Conservation (phyloP, 2,329 filamentous ascomycete species). For the Colletotrichum sp. region DNA sequence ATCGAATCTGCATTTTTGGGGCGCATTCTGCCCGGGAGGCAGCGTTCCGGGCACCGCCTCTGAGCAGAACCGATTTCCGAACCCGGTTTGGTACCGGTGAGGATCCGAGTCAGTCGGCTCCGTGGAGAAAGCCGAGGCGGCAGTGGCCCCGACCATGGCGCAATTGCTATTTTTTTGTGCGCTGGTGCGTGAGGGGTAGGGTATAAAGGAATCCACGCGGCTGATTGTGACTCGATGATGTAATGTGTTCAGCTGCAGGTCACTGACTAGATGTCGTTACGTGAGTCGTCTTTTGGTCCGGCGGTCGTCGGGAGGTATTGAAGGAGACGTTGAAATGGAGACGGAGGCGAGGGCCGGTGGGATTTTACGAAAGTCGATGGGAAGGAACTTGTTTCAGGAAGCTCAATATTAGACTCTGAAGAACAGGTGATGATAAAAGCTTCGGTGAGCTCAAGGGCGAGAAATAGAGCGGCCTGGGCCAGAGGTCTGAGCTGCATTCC, state of each 20-base stretch:
- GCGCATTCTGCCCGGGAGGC: conserved; percentile 48
- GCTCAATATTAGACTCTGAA: neutral
- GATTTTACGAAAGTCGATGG: neutral
- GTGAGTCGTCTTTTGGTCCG: neutral
- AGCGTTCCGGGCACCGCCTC: conserved; percentile 49
- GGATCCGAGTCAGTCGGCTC: conserved; percentile 36
- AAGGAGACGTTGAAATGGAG: neutral
- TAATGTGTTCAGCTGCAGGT: neutral
- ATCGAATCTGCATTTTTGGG: conserved; percentile 44
- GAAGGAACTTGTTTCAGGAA: neutral
- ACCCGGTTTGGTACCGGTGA: conserved; percentile 61
- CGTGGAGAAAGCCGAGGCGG: conserved; percentile 24
- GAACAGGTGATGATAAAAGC: neutral
- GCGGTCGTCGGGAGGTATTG: neutral
- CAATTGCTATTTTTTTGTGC: neutral
- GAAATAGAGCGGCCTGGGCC: neutral
- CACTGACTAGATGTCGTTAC: neutral
- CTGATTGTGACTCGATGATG: neutral
- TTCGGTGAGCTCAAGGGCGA: neutral
- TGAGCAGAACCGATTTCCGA: conserved; percentile 55
- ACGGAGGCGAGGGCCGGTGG: neutral
- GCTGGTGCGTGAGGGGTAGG: neutral
- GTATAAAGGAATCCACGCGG: neutral
- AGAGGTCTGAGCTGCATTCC: neutral
- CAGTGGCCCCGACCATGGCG: conserved; percentile 22